Evolutionary conservation across 495 filamentous ascomycete species (phyloP), one percentile per base, ranked within the genome.

Genomic region (Hypoxylon fuscum): DNA sequence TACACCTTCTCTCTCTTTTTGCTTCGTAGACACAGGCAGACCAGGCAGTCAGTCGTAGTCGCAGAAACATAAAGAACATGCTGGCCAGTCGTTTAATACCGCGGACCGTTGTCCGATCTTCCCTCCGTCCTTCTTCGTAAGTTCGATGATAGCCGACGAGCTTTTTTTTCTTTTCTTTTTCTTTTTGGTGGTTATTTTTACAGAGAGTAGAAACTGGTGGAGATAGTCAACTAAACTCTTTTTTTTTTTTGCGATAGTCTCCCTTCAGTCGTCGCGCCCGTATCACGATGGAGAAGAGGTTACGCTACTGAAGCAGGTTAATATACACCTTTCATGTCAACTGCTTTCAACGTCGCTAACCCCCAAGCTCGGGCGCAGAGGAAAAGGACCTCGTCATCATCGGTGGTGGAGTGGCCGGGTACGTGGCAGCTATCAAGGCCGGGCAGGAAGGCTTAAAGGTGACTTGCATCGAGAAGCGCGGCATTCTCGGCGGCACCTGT

Each of bases 401-500:
- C 70, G 95, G 95, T 72, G 95, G 95, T 75, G 95, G 95, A 82
- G 96, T 97, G 66, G 95, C 93, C 68, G 95, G 95, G 75, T 98
- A 98, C 83, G 96, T 98, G 70, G 93, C 95, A 59, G 95, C 95
- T 62, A 98, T 98, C 85, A 98, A 97, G 82, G 95, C 96, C 68
- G 95, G 93, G 46, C 95, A 98, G 76, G 92, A 95, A 75, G 96
- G 95, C 69, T 81, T 98, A 74, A 98, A 98, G 88, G 93, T 96
- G 58, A 88, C 90, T 43, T 98, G 95, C 81, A 95, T 98, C 82
- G 95, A 98, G 82, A 98, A 98, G 84, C 93, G 95, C 71, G 95
- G 93, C 65, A 84, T 85, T 55, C 88, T 98, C 68, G 95, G 95
- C 66, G 95, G 95, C 70, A 98, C 95, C 63, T 98, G 95, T 83